Percentiles rank a stretch among this genome's conserved stretches.
These are phyloP conservation scores for Beauveria sp. DNA, from an alignment of 2,329 filamentous ascomycete species.

Conservation along the genomic window DNA sequence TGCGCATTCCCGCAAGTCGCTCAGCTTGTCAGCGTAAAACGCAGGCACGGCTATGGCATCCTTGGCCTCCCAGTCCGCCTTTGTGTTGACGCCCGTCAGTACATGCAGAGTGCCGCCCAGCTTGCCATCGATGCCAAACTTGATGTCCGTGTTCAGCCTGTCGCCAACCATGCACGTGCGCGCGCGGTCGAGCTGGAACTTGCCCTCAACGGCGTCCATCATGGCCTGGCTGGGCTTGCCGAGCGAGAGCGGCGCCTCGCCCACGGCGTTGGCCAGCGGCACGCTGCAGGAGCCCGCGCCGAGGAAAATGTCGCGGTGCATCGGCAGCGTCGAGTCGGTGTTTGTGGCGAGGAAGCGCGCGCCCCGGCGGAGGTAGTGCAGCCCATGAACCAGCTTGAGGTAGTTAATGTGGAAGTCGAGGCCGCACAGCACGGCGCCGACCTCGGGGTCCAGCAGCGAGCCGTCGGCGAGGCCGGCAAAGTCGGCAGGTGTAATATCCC, in stretches of 20 bases:
- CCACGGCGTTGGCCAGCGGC: constrained; percentile 66
- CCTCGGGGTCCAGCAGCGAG: constrained; percentile 72
- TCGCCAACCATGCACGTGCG: constrained; percentile 95
- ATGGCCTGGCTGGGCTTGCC: constrained; percentile 97
- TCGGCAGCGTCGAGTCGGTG: constrained; percentile 81
- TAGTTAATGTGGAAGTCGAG: constrained; percentile 96
- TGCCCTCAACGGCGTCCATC: constrained; percentile 98
- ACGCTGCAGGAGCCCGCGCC: constrained; percentile 80
- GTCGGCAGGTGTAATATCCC: constrained; percentile 74
- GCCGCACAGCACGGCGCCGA: constrained; percentile 82
- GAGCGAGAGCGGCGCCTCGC: constrained; percentile 64
- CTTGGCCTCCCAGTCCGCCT: constrained; percentile 70
- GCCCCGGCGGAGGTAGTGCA: constrained; percentile 76
- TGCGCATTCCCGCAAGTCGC: constrained; percentile 52
- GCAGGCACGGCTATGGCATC: constrained; percentile 63
- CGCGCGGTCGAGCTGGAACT: constrained; percentile 78
- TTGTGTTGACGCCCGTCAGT: constrained; percentile 79
- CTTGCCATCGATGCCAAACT: constrained; percentile 85
- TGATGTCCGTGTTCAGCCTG: constrained; percentile 88
- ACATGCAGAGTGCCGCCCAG: constrained; percentile 89
- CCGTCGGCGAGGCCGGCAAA: constrained; percentile 71
- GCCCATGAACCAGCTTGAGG: constrained; percentile 76
- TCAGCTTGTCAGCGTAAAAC: constrained; percentile 78
- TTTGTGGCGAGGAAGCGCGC: constrained; percentile 91
- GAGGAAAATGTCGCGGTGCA: constrained; percentile 75